A percentile compares a stretch with the other conserved stretches of the same genome.
Conservation (phyloP, 495 filamentous ascomycete species). For the Neurospora discreta region DNA sequence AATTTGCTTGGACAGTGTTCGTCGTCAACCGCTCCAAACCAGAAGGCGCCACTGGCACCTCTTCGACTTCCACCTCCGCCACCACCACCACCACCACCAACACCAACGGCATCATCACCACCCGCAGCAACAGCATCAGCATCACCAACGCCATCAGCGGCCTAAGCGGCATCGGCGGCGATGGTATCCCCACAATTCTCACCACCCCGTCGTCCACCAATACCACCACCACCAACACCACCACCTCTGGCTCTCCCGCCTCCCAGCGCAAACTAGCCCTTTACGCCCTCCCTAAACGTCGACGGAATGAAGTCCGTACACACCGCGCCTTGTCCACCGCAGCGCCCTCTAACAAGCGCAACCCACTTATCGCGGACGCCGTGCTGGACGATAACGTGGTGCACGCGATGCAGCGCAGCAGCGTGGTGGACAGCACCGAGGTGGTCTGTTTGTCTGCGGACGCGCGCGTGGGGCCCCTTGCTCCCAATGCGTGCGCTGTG, state of each 20-base stretch:
- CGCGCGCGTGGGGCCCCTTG: conserved; percentile 67
- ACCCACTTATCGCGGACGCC: conserved; percentile 51
- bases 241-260: background rate
- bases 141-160: background rate
- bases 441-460: conserved; percentile 76
- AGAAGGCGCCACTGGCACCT: background rate
- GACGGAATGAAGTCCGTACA: conserved; percentile 53
- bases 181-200: background rate
- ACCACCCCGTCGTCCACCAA: background rate
- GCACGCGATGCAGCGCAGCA: conserved; percentile 69
- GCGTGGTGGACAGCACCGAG: conserved; percentile 59
- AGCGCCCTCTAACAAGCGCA: conserved; percentile 10
- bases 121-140: background rate
- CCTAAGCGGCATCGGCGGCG: background rate
- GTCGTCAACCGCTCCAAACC: conserved; percentile 65
- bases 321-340: conserved; percentile 41
- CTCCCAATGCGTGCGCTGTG: conserved; percentile 67
- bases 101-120: background rate
- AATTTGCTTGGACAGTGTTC: conserved; percentile 80
- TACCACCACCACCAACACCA: background rate
- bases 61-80: background rate
- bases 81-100: background rate
- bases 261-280: conserved; percentile 61
- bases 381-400: conserved; percentile 78
- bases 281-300: conserved; percentile 66